Evolutionary conservation across 2,329 filamentous ascomycete genomes (phyloP), one percentile per base, ranked within the genome.

Genomic region (Neonectria magnoliae): DNA sequence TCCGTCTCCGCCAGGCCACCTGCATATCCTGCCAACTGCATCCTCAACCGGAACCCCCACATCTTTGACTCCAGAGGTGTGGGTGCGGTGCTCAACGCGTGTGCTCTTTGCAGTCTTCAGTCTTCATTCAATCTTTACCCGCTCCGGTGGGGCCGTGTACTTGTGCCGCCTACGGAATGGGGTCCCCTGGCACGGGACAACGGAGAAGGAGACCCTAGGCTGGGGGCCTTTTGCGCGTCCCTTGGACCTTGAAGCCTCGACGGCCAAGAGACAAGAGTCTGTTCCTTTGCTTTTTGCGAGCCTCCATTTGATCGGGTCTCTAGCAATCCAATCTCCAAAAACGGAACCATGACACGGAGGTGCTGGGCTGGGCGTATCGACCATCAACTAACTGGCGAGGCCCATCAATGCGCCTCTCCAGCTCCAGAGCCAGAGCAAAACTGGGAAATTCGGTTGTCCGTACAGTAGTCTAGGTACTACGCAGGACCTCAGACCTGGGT

Each of bases 221-320:
- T 45, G 38, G 38, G 59, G 60, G 51, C 55, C 48, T 55, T 58
- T 64, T 62, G 70, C 64, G 62, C 45, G 57, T 65, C 61, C 54
- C 62, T 62, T 70, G 54, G 57, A 60, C 57, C 47, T 59, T 33
- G 61, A 48, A 62, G 62, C 62, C 53, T 65, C 62, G 60, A 52
- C 41, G 68, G 62, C 48, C 70, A 67, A 67, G 66, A 57, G 53
- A 66, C 68, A 57, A 65, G 57, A 66, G 57, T 60, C 50, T 66
- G 58, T 60, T 57, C 16, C 54, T 60, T 66, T 73, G 68, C 61
- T 67, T 73, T 73, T 71, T 68, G 53, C n/a, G 55, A 54, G 57
- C 20, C 41, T 50, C 51, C 13, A 41, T 59, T 65, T 68, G 63
- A 71, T 72, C 72, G 71, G 69, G 52, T 54, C 57, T 50, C 53